These are phyloP conservation scores for Cicer cuneatum DNA, from an alignment of 306 rosid species.

Conservation along the genomic window DNA sequence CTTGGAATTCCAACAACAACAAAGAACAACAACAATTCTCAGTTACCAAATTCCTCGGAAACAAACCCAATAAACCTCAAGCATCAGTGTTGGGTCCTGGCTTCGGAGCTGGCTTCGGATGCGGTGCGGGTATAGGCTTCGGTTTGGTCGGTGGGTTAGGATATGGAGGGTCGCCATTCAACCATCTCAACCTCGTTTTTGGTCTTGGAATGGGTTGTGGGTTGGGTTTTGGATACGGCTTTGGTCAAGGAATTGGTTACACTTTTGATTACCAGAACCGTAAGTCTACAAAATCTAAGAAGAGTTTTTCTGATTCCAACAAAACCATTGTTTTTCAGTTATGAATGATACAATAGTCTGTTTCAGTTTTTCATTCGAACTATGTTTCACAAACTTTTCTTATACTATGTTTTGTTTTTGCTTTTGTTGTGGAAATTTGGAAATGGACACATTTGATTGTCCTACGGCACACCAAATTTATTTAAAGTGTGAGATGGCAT, in stretches of 20 bases:
- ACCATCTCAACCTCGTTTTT: slow-evolving; percentile 44
- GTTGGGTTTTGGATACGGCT: slow-evolving; percentile 53
- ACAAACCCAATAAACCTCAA: slow-evolving; percentile 37
- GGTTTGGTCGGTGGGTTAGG: slow-evolving; percentile 59
- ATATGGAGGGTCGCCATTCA: slow-evolving; percentile 48
- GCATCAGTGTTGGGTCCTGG: slow-evolving; percentile 53
- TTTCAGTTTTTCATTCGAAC: neutral
- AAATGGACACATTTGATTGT: slow-evolving; percentile 7
- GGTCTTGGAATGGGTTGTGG: slow-evolving; percentile 61
- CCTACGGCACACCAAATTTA: neutral
- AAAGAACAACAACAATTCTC: slow-evolving; percentile 37
- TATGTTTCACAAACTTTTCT: neutral
- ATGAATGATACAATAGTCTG: slow-evolving; percentile 13
- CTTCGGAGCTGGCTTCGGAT: slow-evolving; percentile 56
- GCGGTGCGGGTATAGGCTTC: slow-evolving; percentile 56
- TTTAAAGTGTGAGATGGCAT: neutral
- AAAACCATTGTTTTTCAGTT: slow-evolving; percentile 50
- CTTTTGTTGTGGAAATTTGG: slow-evolving; percentile 6
- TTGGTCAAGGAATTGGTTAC: slow-evolving; percentile 59
- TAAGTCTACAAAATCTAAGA: slow-evolving; percentile 44
- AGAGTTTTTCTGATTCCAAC: slow-evolving; percentile 40
- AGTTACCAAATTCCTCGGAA: slow-evolving; percentile 40
- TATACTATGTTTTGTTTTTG: neutral
- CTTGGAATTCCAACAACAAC: slow-evolving; percentile 44
- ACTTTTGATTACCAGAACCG: slow-evolving; percentile 40